Percentiles rank a stretch among this genome's conserved stretches.
These are phyloP conservation scores for Aspergillus versicolor DNA, from an alignment of 2,329 filamentous ascomycete genomes.

Conservation along the genomic window DNA sequence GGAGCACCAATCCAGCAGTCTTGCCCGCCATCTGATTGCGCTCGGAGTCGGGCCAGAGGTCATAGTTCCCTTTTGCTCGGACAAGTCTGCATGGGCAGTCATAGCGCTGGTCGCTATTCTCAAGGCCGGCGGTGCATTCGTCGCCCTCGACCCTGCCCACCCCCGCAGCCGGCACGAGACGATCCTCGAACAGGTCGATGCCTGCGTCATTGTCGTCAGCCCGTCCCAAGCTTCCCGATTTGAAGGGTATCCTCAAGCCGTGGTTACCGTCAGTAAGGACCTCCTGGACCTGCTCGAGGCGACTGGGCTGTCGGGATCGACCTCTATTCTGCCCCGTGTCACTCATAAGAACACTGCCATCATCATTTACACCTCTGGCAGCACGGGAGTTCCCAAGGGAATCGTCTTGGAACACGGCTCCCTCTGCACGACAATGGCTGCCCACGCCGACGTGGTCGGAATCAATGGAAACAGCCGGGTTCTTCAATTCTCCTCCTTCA, in stretches of 20 bases:
- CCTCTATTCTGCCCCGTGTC: too few species aligned
- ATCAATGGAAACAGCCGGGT: constrained; percentile 20
- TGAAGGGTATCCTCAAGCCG: background rate
- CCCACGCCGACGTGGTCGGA: too few species aligned
- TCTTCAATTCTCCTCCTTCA: too few species aligned
- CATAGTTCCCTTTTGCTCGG: constrained; percentile 26
- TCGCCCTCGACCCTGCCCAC: too few species aligned
- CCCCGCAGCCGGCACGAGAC: too few species aligned
- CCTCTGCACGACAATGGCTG: constrained; percentile 16
- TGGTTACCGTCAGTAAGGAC: background rate
- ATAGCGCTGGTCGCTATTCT: constrained; percentile 31
- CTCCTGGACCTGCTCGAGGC: background rate
- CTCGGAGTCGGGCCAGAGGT: constrained; percentile 29
- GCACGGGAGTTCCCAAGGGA: constrained; percentile 81
- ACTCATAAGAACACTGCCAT: constrained; percentile 47
- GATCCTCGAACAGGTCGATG: too few species aligned
- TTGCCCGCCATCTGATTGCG: constrained; percentile 19
- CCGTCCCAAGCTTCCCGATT: too few species aligned
- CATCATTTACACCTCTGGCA: constrained; percentile 78
- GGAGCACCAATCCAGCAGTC: constrained; percentile 14
- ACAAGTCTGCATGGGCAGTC: constrained; percentile 30
- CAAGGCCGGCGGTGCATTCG: constrained; percentile 29
- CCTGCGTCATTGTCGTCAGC: constrained; percentile 59
- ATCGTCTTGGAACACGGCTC: constrained; percentile 70
- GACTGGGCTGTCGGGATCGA: too few species aligned